A percentile compares a stretch with the other conserved stretches of the same genome.
phyloP scores from a whole-genome alignment of 805 yeast genomes.

The Ogataea corticis region DNA sequence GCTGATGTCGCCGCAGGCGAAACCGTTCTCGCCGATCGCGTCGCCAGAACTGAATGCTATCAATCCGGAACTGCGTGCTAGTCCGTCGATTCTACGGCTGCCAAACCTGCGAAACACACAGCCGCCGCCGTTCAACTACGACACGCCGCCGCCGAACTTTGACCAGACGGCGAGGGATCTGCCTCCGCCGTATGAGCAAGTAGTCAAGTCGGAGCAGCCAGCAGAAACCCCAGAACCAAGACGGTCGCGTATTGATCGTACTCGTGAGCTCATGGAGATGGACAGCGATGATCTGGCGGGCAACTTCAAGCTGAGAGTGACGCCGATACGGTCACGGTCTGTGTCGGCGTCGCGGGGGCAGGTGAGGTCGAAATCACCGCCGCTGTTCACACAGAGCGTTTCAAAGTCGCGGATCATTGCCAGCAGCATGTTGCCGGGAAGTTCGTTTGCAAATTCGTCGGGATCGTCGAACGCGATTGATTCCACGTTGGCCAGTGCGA shows the following conservation, averaged over 20 bases:
- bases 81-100: slow-evolving; percentile 1
- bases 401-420: slow-evolving; percentile 24
- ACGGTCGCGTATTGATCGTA: slow-evolving; percentile 12
- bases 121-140: slow-evolving; percentile 24
- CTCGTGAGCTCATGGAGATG: slow-evolving; percentile 6
- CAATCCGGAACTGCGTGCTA: slow-evolving; percentile 29
- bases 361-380: slow-evolving; percentile 23
- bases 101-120: not conserved
- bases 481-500: slow-evolving; percentile 24
- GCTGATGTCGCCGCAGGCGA: slow-evolving; percentile 63
- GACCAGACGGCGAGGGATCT: slow-evolving; percentile 23
- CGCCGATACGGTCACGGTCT: slow-evolving; percentile 31
- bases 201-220: slow-evolving; percentile 10
- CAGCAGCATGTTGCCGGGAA: slow-evolving; percentile 25
- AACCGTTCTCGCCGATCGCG: slow-evolving; percentile 52
- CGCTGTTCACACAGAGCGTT: slow-evolving; percentile 18
- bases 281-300: slow-evolving; percentile 30
- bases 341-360: slow-evolving; percentile 18
- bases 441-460: slow-evolving; percentile 13
- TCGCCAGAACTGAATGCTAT: slow-evolving; percentile 34
- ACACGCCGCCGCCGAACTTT: slow-evolving; percentile 33
- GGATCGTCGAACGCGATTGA: slow-evolving; percentile 26
- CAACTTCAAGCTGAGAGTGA: slow-evolving; percentile 27
- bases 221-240: slow-evolving; percentile 3
- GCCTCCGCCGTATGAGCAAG: slow-evolving; percentile 35